These are phyloP conservation scores for Metschnikowia bowlesiae DNA, from an alignment of 805 yeast genomes.

Conservation along the genomic window DNA sequence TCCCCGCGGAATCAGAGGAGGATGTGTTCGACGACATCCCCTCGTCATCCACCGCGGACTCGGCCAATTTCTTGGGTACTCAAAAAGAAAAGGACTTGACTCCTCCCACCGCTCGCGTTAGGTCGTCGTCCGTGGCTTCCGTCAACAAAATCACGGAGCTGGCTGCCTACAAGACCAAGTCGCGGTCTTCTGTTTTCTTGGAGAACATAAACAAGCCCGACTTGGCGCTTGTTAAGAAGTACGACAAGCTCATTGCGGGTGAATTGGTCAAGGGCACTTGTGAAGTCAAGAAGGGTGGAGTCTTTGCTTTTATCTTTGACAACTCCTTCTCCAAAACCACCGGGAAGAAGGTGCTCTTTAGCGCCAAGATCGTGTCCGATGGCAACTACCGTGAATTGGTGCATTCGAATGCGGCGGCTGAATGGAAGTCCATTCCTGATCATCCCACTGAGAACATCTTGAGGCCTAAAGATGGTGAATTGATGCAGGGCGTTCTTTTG, in stretches of 20 bases:
- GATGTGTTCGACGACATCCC: background rate
- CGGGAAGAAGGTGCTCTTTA: constrained; percentile 74
- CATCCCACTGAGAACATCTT: constrained; percentile 14
- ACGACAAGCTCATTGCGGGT: constrained; percentile 49
- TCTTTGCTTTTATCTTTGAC: constrained; percentile 86
- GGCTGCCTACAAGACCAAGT: constrained; percentile 28
- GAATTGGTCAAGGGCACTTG: constrained; percentile 60
- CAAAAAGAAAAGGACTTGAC: background rate
- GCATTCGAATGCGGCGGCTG: background rate
- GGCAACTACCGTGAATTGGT: background rate
- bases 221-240: constrained; percentile 51
- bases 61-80: background rate
- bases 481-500: constrained; percentile 70
- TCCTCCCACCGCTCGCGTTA: constrained; percentile 6
- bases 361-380: constrained; percentile 24
- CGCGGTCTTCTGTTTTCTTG: constrained; percentile 37
- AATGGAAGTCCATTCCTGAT: background rate
- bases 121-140: constrained; percentile 30
- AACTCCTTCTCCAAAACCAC: constrained; percentile 85
- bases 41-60: background rate
- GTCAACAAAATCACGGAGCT: constrained; percentile 34
- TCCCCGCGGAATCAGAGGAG: background rate
- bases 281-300: constrained; percentile 58
- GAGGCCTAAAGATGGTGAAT: constrained; percentile 58
- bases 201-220: constrained; percentile 37